Evolutionary conservation across 306 rosid species (phyloP), one percentile per base, ranked within the genome.

Genomic region (Glycine soja): DNA sequence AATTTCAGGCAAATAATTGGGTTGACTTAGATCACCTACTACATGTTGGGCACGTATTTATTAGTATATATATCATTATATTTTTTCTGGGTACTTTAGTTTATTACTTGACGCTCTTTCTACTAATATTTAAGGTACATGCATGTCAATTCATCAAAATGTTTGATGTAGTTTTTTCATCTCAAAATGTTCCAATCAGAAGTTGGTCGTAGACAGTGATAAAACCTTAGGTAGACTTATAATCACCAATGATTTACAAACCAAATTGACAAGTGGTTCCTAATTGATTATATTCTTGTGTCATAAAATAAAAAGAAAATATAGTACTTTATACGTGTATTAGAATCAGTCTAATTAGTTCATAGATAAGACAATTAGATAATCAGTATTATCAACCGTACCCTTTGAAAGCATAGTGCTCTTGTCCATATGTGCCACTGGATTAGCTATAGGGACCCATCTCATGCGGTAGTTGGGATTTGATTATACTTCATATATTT

Each of bases 181-280:
- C 89, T 87, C 75, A 87, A 79, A 89, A 71, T 73, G 92, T 89
- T 79, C 5, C 92, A 62, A 79, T 93, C 96, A 80, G 40, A 86
- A 86, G 91, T 90, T 87, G 92, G 94, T 93, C 72, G 54, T 62
- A 47, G 97, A 91, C 42, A 86, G 85, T 68, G 94, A 93, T 74
- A 86, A 24, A 89, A 79, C 92, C 91, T 75, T 82, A 82, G 82
- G 72, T 34, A 76, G 59, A 85, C 85, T 86, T 59, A 38, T 47
- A 66, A 38, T 50, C 84, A 70, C 66, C 30, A 78, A 62, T 42
- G 62, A 62, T 76, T 70, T 62, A 77, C 74, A 76, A 61, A 14
- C 8, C 46, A 72, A 42, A 18, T 59, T 57, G 72, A 4, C 74
- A 32, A 51, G 47, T 77, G 48, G 66, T 77, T 43, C 64, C 32